phyloP scores from a whole-genome alignment of 73 alveolate species.

The Paramecium caudatum region DNA sequence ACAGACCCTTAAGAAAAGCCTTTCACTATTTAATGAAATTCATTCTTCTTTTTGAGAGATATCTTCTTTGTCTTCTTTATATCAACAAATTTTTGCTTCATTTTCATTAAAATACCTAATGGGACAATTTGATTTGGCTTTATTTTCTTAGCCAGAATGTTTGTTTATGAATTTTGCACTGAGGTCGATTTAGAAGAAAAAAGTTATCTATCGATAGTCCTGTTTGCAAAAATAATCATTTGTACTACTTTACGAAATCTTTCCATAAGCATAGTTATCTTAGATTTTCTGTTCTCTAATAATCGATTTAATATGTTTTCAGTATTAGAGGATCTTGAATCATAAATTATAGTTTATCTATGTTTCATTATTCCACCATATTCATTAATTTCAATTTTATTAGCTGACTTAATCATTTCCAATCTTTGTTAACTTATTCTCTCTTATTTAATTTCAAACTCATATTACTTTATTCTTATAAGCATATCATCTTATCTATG shows the following conservation, averaged over 20 bases:
- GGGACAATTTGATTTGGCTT: slow-evolving; percentile 25
- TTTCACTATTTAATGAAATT: neutral
- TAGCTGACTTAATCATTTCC: slow-evolving; percentile 43
- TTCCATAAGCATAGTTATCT: neutral
- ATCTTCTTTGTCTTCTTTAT: neutral
- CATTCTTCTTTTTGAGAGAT: neutral
- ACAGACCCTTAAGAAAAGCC: neutral
- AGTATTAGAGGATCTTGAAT: slow-evolving; percentile 4
- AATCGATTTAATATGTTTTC: neutral
- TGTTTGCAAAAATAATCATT: slow-evolving; percentile 50
- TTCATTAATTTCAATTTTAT: slow-evolving; percentile 5
- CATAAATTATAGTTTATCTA: slow-evolving; percentile 8
- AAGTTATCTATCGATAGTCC: slow-evolving; percentile 25
- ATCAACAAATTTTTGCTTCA: neutral
- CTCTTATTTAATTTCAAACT: neutral
- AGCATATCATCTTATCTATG: slow-evolving; percentile 4
- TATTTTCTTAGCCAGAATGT: neutral
- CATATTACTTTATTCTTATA: neutral
- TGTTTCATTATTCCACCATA: neutral
- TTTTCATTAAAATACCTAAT: neutral
- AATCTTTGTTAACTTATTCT: neutral
- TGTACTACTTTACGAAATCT: slow-evolving; percentile 28
- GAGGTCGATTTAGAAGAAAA: slow-evolving; percentile 8
- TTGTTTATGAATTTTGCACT: neutral
- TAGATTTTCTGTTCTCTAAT: neutral